Base-by-base conservation (phyloP, 169 alveolate species). In the Eimeria maxima region DNA sequence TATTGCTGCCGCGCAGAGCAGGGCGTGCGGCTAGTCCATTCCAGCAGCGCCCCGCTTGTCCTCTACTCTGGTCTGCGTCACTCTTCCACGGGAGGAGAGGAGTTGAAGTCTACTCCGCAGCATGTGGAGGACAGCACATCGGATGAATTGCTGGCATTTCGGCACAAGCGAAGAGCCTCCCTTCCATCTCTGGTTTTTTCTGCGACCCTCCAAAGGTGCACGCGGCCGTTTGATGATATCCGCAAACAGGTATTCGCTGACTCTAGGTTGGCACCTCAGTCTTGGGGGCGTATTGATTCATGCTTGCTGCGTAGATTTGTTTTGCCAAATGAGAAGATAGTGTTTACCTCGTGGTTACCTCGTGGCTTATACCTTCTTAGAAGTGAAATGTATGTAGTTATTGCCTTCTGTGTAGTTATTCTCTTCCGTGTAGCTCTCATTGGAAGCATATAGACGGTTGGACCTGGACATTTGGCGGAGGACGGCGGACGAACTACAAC, bases 121-220 rank as follows among this genome's bases (percentile, higher is more conserved):
- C 91, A 42, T 83, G 50, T 38, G 29, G 55, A 83, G 50, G 55
- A 50, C 57, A 55, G 18, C 14, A 44, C 33, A 11, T 20, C 60
- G 74, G 86, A 65, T 24, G 73, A 71, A 33, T 4, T 3, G 53
- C 53, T 73, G 6, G 47, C 71, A 6, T 18, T 47, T 27, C 73
- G 87, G 50, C 87, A 47, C 27, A 69, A 74, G 60, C 24, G 95
- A 29, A 80, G 86, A 11, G 47, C 90, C 2, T 93, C 96, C 44
- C 71, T 93, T 16, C 96, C 96, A 20, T 55, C 92, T 27, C 96
- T 93, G n/a, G 94, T 93, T 90, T 93, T 93, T 53, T 93, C 96
- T 22, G 96, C 94, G n/a, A 89, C 96, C n/a, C 81, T 93, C 11
- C 80, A 84, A n/a, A 93, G 83, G 16, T 93, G 96, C 89, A 89